Base-by-base conservation (phyloP, 2,329 filamentous ascomycete genomes). In the Metarhizium album region DNA sequence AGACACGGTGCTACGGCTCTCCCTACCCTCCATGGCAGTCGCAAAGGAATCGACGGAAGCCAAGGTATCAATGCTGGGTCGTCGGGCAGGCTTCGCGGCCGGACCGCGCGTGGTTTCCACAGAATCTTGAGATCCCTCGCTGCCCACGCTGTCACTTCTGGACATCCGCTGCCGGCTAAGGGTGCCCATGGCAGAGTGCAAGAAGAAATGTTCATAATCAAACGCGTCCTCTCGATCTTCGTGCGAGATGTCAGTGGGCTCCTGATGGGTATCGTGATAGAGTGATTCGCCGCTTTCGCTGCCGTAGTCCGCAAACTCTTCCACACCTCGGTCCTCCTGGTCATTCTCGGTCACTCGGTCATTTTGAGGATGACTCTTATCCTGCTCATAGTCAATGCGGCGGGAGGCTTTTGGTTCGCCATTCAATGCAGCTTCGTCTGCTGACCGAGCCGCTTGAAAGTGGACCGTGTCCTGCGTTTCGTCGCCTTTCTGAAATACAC, bases 191-290 rank as follows among this genome's bases (percentile, higher is more conserved):
- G 90, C 89, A 58, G 88, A 95, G 65, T 96, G 90, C 14, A 96
- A 75, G 66, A 95, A 95, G 69, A 96, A 96, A 63, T 95, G 84
- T 65, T 95, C 87, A 55, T 97, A 97, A 65, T 97, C 91, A 61
- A 97, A 97, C 1, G 90, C 90, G 66, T 97, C 91, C 57, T 90
- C 84, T 20, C 91, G 86, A 65, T 96, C 90, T 69, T 97, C 91
- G 61, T 97, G 91, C 0, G 89, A 88, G 5, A 86, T 70, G 18
- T 53, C 46, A 4, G n/a, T 43, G 8, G 78, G 76, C 48, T 79
- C 75, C 50, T 79, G 74, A 46, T 75, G 64, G 0, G 76, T 71
- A 58, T 83, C 82, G 58, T 84, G 79, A 59, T 86, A 83, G 6
- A 83, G 70, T 13, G 79, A 79, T 49, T 82, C 75, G 59, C 79